These are phyloP conservation scores for Cantharellus anzutake DNA, from an alignment of 768 basidiomycete genomes.

Conservation along the genomic window DNA sequence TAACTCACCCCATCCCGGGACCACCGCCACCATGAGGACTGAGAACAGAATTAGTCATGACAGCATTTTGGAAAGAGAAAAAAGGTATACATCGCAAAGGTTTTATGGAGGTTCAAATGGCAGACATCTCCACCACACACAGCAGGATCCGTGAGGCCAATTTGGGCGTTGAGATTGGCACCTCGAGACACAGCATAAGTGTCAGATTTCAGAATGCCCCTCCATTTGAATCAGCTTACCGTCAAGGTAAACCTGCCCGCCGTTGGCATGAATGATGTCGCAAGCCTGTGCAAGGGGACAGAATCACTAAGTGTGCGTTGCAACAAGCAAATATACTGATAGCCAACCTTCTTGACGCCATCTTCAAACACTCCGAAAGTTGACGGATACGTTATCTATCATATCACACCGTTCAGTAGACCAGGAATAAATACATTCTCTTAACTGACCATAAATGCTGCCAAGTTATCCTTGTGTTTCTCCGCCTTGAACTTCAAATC, in stretches of 20 bases:
- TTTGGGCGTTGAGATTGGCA: constrained; percentile 87
- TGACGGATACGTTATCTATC: constrained; percentile 85
- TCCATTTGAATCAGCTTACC: constrained; percentile 22
- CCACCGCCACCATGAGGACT: constrained; percentile 96
- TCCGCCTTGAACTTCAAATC: constrained; percentile 79
- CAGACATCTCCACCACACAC: constrained; percentile 96
- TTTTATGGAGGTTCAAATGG: constrained; percentile 96
- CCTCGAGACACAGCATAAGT: constrained; percentile 19
- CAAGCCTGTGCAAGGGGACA: constrained; percentile 40
- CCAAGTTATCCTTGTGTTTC: constrained; percentile 77
- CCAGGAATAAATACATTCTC: background rate
- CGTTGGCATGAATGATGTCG: constrained; percentile 81
- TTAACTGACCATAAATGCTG: constrained; percentile 74
- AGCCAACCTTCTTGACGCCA: constrained; percentile 52
- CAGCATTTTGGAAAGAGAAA: background rate
- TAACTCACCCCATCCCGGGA: constrained; percentile 72
- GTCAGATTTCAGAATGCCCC: background rate
- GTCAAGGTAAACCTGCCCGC: constrained; percentile 95
- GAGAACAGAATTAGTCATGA: background rate
- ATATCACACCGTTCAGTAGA: constrained; percentile 1
- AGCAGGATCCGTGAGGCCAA: constrained; percentile 82
- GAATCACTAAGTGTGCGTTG: constrained; percentile 1
- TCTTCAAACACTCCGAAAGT: constrained; percentile 97
- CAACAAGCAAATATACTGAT: background rate
- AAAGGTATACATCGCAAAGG: constrained; percentile 71